Conservation (phyloP, 2,329 filamentous ascomycete genomes). For the Bisporella sp. region DNA sequence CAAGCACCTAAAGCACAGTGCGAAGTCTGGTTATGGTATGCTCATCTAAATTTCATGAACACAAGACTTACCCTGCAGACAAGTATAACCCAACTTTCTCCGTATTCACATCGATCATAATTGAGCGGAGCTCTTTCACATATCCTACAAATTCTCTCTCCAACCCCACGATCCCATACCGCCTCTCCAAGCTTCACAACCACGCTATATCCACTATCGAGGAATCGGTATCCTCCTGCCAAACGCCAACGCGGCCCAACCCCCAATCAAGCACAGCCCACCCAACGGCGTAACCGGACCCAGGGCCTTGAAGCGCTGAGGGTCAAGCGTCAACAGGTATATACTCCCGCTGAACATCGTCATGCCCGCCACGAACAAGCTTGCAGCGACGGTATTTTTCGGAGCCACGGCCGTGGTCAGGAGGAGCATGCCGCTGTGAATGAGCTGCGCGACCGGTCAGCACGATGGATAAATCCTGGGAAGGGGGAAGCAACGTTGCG, state of each 20-base stretch:
- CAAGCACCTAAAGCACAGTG: no score
- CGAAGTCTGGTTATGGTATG: no score
- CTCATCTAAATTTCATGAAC: no score
- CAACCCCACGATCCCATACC: no score
- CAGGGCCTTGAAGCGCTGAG: slow-evolving; percentile 49
- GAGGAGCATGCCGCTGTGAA: slow-evolving; percentile 55
- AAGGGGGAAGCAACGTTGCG: no score
- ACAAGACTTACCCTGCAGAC: no score
- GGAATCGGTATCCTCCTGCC: slow-evolving; percentile 31
- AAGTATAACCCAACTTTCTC: no score
- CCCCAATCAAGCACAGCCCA: slow-evolving; percentile 56
- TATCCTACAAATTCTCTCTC: no score
- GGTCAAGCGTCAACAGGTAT: slow-evolving; percentile 57
- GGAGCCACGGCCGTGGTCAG: slow-evolving; percentile 45
- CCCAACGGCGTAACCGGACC: slow-evolving; percentile 61
- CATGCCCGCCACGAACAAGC: slow-evolving; percentile 57
- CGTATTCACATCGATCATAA: no score
- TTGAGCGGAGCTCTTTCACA: no score
- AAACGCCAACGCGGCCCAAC: slow-evolving; percentile 32
- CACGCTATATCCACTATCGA: slow-evolving; percentile 9
- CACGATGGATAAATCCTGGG: not conserved
- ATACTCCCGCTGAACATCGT: slow-evolving; percentile 61
- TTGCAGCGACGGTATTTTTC: slow-evolving; percentile 47
- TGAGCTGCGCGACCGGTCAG: slow-evolving; percentile 37
- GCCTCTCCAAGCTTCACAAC: no score